A percentile compares a stretch with the other conserved stretches of the same genome.
These are phyloP conservation scores for Durio zibethinus DNA, from an alignment of 345 rosid genomes.

Conservation along the genomic window DNA sequence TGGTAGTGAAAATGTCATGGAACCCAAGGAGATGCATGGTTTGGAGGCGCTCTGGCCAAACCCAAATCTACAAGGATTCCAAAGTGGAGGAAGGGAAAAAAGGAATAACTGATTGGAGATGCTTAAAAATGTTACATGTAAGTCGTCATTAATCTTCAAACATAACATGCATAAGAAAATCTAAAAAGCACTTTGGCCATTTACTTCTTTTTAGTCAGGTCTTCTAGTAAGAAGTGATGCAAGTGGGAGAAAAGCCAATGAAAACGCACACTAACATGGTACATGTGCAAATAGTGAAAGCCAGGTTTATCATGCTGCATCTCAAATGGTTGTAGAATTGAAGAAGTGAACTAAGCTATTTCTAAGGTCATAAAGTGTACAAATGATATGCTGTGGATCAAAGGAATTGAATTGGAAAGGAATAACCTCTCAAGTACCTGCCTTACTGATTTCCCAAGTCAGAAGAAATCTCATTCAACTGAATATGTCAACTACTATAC, in stretches of 20 bases:
- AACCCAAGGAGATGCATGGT: slow-evolving; percentile 76
- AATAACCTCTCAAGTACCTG: neutral
- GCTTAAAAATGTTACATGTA: neutral
- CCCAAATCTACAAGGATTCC: slow-evolving; percentile 59
- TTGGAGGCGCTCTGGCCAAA: slow-evolving; percentile 87
- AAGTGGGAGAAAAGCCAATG: neutral
- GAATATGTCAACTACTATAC: neutral
- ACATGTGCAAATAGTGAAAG: neutral
- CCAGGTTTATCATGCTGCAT: neutral
- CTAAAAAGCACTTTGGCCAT: neutral
- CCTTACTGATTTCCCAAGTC: neutral
- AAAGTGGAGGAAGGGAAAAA: neutral
- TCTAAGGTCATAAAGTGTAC: neutral
- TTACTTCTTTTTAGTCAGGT: neutral
- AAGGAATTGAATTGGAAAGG: neutral
- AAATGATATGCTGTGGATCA: neutral
- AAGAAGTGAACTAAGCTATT: neutral
- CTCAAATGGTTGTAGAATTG: neutral
- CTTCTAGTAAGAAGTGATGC: neutral
- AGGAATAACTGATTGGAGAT: neutral
- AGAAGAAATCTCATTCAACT: neutral
- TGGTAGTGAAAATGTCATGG: slow-evolving; percentile 63
- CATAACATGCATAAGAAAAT: neutral
- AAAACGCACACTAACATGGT: neutral
- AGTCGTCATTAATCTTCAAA: neutral